Evolutionary conservation across 2,329 filamentous ascomycete species (phyloP), one percentile per base, ranked within the genome.

Genomic region (Phaeosphaeria sp.): DNA sequence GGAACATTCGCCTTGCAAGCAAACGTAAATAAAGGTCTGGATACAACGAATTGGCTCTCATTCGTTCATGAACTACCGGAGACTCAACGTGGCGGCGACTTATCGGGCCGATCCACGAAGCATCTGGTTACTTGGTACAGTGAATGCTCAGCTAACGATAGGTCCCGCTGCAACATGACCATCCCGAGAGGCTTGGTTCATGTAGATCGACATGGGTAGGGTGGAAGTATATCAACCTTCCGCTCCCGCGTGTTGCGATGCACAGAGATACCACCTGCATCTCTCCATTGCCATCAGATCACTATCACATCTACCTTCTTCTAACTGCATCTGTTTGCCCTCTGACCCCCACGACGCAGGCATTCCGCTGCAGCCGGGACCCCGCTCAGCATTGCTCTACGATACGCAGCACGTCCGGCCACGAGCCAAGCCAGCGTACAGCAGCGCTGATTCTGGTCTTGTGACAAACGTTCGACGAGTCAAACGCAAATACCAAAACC

Each of bases 151-250:
- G 59, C 61, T 57, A 63, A 62, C 51, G 60, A 55, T 57, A 67
- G 67, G 56, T 65, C 61, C 63, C 67, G 66, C 63, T 62, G 66
- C 60, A 56, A 60, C 55, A 67, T 66, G 65, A 61, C 66, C 66
- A 71, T 64, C 65, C 64, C 64, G 56, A 54, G 59, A 57, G 62
- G 63, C 67, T 71, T 63, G 62, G 59, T 52, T 56, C 33, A 11
- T 33, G 47, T 20, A 55, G 53, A 60, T 52, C 51, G 59, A 61
- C 66, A 65, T 61, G 68, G 71, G 65, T 64, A 54, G 49, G 65
- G 59, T 54, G 69, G 68, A 71, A 60, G 59, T 76, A 77, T 76
- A 76, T 76, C 72, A 75, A 61, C 53, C 57, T 64, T 54, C 53
- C 48, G 55, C 56, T 48, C 71, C 66, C 36, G 17, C 15, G 15